Percentiles rank a stretch among this genome's conserved stretches.
phyloP scores from a whole-genome alignment of 805 yeast genomes.

The Candida nemodendra region DNA sequence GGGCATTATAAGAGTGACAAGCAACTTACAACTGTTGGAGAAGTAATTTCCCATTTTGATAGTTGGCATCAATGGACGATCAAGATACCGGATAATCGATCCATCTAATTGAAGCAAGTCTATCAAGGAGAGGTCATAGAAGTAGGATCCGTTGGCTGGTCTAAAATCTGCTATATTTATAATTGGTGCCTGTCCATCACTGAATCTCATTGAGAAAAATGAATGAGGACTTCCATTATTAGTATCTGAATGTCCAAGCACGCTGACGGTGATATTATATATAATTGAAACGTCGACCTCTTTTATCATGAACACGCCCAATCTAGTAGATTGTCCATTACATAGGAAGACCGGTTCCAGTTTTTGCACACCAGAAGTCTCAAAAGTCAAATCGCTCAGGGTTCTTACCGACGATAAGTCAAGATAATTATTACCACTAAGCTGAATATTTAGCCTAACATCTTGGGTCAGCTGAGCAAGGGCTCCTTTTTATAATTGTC shows the following conservation, averaged over 20 bases:
- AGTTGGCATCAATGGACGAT: slow-evolving; percentile 5
- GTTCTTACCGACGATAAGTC: background rate
- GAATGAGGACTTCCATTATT: background rate
- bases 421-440: background rate
- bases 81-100: background rate
- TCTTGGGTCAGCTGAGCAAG: slow-evolving; percentile 1
- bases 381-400: background rate
- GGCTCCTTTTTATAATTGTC: slow-evolving; percentile 3
- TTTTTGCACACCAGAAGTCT: slow-evolving; percentile 1
- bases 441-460: background rate
- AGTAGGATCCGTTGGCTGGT: background rate
- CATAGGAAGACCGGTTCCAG: slow-evolving; percentile 1
- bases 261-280: background rate
- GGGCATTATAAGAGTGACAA: background rate
- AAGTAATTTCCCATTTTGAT: slow-evolving; percentile 2
- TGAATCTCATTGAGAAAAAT: background rate
- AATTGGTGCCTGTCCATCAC: slow-evolving; percentile 1
- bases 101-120: background rate
- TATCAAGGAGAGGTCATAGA: background rate
- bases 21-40: background rate
- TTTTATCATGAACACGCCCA: slow-evolving; percentile 1
- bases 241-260: background rate
- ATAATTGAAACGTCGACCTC: background rate
- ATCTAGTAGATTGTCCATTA: slow-evolving; percentile 1
- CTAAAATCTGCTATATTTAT: background rate